Percentiles rank a stretch among this genome's conserved stretches.
phyloP scores from a whole-genome alignment of 225 moss, liverwort and hornwort species.

The Marchantia polymorpha region DNA sequence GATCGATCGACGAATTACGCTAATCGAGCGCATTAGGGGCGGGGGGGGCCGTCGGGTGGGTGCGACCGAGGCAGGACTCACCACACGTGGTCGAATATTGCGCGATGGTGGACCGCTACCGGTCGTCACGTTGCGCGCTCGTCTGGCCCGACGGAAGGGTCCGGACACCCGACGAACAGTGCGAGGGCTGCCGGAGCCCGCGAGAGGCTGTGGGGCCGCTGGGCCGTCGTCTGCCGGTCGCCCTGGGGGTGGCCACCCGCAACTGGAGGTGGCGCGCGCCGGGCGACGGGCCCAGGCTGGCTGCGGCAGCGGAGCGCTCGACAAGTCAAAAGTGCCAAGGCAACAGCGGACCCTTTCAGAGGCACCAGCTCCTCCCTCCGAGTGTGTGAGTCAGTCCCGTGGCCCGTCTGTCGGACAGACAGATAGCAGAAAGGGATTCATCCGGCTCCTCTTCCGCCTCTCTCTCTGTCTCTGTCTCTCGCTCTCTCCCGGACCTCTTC shows the following conservation, averaged over 20 bases:
- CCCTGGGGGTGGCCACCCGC: neutral
- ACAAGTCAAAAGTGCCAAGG: neutral
- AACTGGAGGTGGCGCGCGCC: neutral
- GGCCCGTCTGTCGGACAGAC: neutral
- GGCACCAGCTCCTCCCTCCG: neutral
- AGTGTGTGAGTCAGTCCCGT: neutral
- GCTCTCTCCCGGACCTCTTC: neutral
- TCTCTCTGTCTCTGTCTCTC: no score
- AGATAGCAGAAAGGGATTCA: neutral
- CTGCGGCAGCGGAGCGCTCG: neutral
- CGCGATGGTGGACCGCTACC: neutral
- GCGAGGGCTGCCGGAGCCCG: neutral
- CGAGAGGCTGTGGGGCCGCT: neutral
- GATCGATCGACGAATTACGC: no score
- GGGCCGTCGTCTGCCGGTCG: neutral
- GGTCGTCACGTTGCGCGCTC: neutral
- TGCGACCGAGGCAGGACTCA: neutral
- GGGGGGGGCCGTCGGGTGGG: no score
- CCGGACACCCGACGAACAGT: neutral
- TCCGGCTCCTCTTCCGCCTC: neutral
- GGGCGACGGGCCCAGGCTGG: neutral
- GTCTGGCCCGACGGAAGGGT: neutral
- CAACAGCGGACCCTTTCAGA: neutral
- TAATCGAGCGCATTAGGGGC: no score
- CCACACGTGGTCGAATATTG: conserved; percentile 2